These are phyloP conservation scores for Alternaria incomplexa DNA, from an alignment of 2,329 filamentous ascomycete species.

Conservation along the genomic window DNA sequence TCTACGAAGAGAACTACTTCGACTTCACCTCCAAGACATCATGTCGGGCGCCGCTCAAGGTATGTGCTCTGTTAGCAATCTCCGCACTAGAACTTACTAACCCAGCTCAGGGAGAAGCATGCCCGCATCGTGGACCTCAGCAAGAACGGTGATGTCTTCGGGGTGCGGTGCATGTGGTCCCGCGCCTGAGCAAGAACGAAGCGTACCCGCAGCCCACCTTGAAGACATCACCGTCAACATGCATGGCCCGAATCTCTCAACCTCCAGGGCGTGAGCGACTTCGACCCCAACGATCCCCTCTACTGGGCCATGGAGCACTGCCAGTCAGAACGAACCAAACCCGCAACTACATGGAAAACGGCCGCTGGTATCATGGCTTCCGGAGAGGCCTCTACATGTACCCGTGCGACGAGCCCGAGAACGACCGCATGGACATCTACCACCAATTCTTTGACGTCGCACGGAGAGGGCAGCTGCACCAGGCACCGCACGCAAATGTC, in stretches of 20 bases:
- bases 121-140: not conserved
- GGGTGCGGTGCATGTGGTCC: conserved; percentile 13
- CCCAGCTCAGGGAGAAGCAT: not conserved
- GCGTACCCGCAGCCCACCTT: conserved; percentile 42
- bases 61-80: not conserved
- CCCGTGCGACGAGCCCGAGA: conserved; percentile 78
- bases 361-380: conserved; percentile 72
- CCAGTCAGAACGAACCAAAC: conserved; percentile 50
- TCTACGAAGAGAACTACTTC: not conserved
- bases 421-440: conserved; percentile 80
- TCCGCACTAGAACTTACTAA: conserved; percentile 12
- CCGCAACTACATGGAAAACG: conserved; percentile 66
- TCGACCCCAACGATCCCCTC: conserved; percentile 81
- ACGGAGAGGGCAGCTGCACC: conserved; percentile 59
- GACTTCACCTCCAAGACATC: not conserved
- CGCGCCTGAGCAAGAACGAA: conserved; percentile 33
- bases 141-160: not conserved
- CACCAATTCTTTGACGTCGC: conserved; percentile 78
- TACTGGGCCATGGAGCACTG: conserved; percentile 75
- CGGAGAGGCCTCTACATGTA: conserved; percentile 74
- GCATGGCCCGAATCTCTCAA: conserved; percentile 72
- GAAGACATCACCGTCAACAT: conserved; percentile 35
- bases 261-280: conserved; percentile 78
- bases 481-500: conserved; percentile 44
- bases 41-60: not conserved